Base-by-base conservation (phyloP, 805 yeast species). In the Millerozyma acaciae region DNA sequence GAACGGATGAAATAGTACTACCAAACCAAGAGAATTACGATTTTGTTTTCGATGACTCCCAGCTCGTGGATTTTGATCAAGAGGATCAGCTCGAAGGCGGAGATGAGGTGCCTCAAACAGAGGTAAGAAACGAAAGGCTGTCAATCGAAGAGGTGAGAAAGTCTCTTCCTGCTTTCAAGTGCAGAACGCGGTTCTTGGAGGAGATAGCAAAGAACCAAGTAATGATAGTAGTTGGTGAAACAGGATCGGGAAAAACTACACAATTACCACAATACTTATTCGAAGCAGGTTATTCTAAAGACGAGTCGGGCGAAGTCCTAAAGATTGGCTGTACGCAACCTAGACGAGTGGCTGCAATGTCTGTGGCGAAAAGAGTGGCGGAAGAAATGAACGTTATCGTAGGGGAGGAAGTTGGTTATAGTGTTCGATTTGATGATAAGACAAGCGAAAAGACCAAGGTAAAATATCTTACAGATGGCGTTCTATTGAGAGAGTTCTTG, bases 401-500 rank as follows among this genome's bases (percentile, higher is more conserved):
- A n/a, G 97, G 98, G 0, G 67, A 75, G 10, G 80, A 81, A 45
- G 97, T 93, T 5, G 98, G 98, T 6, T 90, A 90, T 51, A 72
- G 82, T 4, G 75, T 90, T 34, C 69, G 97, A 41, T 90, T 93
- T 57, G 98, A 93, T 37, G 94, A 89, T 41, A 71, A 68, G 36
- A 75, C 88, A 0, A 68, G 76, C 22, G 69, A 70, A 1, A 63
- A 68, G 12, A 93, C 98, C 0, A 58, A 70, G 9, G 70, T 93
- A 33, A 90, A 90, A 62, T 93, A 93, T 57, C 75, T 89, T 76
- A 93, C 98, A 0, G 98, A 93, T 57, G 98, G 98, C 71, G 85
- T 88, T 87, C 68, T 93, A 14, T 65, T 89, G 21, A 62, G 96
- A 38, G 98, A 93, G 58, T 81, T 86, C 43, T 60, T 89, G 21